phyloP scores from a whole-genome alignment of 345 rosid genomes.

The Arabidopsis thaliana region DNA sequence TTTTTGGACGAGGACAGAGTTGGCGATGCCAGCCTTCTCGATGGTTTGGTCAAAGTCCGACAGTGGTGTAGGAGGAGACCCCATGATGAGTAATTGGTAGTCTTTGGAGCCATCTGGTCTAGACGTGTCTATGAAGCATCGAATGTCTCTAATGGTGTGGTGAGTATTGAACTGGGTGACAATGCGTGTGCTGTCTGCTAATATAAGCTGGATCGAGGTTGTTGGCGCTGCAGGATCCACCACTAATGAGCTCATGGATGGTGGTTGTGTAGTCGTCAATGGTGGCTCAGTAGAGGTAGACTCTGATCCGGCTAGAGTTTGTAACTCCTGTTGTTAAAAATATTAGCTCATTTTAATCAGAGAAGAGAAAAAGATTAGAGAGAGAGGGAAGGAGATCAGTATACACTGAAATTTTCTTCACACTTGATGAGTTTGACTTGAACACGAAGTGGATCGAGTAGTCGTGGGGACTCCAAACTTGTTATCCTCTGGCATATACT shows the following conservation, averaged over 20 bases:
- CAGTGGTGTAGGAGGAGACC: conserved; percentile 77
- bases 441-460: conserved; percentile 55
- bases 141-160: conserved; percentile 69
- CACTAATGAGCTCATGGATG: conserved; percentile 44
- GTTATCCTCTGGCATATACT: conserved; percentile 51
- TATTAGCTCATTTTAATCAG: neutral
- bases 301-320: conserved; percentile 48
- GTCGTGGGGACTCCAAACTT: conserved; percentile 62
- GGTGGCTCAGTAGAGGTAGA: conserved; percentile 45
- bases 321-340: too few relatives aligned
- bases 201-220: conserved; percentile 66
- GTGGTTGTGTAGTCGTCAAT: conserved; percentile 47
- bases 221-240: conserved; percentile 51
- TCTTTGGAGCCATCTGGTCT: conserved; percentile 58
- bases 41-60: conserved; percentile 65
- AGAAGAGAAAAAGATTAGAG: neutral
- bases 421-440: conserved; percentile 60
- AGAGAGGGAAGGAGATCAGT: neutral
- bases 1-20: conserved; percentile 78
- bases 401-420: conserved; percentile 55
- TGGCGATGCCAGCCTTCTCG: conserved; percentile 74
- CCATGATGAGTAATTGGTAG: conserved; percentile 76
- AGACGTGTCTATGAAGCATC: conserved; percentile 63
- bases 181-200: conserved; percentile 51
- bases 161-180: conserved; percentile 28